Evolutionary conservation across 345 rosid species (phyloP).

Genomic region (Bruguiera sexangula): DNA sequence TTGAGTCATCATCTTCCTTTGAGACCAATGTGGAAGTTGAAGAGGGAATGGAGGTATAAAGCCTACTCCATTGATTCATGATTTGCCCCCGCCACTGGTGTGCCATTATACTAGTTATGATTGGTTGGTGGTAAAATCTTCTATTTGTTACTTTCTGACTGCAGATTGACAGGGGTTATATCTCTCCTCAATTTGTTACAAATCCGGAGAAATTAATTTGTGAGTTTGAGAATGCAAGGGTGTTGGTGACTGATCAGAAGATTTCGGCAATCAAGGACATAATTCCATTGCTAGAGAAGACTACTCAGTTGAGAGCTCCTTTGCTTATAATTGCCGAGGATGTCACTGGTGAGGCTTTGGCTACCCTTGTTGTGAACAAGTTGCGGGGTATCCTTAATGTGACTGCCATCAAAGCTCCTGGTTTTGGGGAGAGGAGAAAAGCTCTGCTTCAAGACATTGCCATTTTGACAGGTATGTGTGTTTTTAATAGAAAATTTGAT

Average conservation of each 20-base stretch:
- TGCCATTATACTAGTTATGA: neutral
- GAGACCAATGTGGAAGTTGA: slow-evolving; percentile 96
- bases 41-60: slow-evolving; percentile 91
- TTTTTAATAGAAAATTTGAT: neutral
- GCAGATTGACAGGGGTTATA: slow-evolving; percentile 94
- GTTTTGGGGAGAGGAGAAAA: slow-evolving; percentile 97
- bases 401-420: slow-evolving; percentile 91
- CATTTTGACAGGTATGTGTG: slow-evolving; percentile 67
- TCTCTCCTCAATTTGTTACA: slow-evolving; percentile 95
- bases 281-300: slow-evolving; percentile 85
- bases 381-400: slow-evolving; percentile 92
- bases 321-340: slow-evolving; percentile 94
- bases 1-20: slow-evolving; percentile 95
- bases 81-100: neutral
- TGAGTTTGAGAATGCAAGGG: slow-evolving; percentile 96
- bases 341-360: slow-evolving; percentile 92
- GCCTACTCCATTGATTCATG: neutral
- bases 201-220: slow-evolving; percentile 81
- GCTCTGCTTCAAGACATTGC: slow-evolving; percentile 96
- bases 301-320: slow-evolving; percentile 89
- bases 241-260: slow-evolving; percentile 88
- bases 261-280: slow-evolving; percentile 92
- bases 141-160: neutral
- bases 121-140: slow-evolving; percentile 1
- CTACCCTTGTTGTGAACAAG: slow-evolving; percentile 95